These are phyloP conservation scores for Anthracocystis panici-leucophaei DNA, from an alignment of 1,284 basidiomycete species.

Conservation along the genomic window DNA sequence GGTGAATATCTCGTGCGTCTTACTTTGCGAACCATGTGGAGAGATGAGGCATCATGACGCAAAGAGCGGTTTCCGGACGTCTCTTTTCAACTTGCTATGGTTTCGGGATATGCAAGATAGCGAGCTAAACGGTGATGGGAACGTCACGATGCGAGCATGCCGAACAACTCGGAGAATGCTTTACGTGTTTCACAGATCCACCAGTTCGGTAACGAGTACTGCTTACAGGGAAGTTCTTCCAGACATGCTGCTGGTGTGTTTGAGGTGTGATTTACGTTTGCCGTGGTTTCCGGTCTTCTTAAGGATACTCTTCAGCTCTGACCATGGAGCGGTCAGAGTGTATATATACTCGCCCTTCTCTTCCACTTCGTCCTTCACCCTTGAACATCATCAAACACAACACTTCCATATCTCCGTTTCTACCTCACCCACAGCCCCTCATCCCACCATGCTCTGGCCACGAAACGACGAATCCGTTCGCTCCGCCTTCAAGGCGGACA, in stretches of 20 bases:
- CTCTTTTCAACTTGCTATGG: too few relatives aligned
- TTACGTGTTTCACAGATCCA: too few relatives aligned
- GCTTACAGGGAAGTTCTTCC: too few relatives aligned
- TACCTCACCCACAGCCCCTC: background rate
- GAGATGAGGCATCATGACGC: conserved; percentile 25
- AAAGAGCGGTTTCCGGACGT: too few relatives aligned
- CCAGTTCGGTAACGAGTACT: too few relatives aligned
- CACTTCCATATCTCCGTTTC: background rate
- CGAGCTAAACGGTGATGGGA: too few relatives aligned
- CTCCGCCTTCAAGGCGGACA: conserved; percentile 42
- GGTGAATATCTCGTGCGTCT: conserved; percentile 11
- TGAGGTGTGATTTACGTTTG: background rate
- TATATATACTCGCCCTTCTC: background rate
- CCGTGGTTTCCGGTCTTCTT: conserved; percentile 1
- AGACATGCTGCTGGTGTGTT: too few relatives aligned
- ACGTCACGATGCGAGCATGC: too few relatives aligned
- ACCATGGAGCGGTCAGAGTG: background rate
- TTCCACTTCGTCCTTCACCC: background rate
- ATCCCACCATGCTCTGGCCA: conserved; percentile 44
- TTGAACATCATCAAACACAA: background rate
- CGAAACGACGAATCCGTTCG: conserved; percentile 25
- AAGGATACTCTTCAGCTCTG: background rate
- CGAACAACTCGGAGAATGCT: too few relatives aligned
- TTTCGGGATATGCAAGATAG: too few relatives aligned
- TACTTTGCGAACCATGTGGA: background rate